Percentiles rank a stretch among this genome's conserved stretches.
phyloP scores from a whole-genome alignment of 2,329 filamentous ascomycete species.

The Teratosphaeria destructans region DNA sequence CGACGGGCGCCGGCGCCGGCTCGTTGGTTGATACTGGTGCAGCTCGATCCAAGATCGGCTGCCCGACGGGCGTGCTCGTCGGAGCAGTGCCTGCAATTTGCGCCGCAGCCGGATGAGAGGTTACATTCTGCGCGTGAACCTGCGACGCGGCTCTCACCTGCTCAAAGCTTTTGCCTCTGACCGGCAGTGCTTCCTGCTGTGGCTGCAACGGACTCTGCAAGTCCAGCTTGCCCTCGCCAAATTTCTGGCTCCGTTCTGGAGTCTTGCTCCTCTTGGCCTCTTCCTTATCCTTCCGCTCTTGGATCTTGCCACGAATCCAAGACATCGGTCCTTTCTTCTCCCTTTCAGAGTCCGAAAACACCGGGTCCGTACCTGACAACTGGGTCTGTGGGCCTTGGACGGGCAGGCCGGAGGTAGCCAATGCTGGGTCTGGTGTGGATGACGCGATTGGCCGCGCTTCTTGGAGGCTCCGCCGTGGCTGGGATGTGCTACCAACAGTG shows the following conservation, averaged over 20 bases:
- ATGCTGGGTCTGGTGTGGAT: constrained; percentile 10
- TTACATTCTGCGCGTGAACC: not conserved
- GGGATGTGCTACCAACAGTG: constrained; percentile 21
- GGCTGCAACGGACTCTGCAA: constrained; percentile 3
- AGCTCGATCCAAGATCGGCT: constrained; percentile 5
- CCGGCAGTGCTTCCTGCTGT: constrained; percentile 9
- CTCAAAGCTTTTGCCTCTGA: constrained; percentile 7
- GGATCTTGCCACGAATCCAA: constrained; percentile 56
- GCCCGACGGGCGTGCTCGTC: not conserved
- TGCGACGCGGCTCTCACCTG: not conserved
- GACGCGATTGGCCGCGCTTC: constrained; percentile 14
- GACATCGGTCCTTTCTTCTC: constrained; percentile 53
- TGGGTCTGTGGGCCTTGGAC: constrained; percentile 8
- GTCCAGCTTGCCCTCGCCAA: constrained; percentile 18
- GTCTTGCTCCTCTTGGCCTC: constrained; percentile 36
- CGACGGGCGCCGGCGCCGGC: not conserved
- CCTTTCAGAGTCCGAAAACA: constrained; percentile 28
- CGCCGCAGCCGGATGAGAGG: not conserved
- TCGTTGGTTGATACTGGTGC: constrained; percentile 6
- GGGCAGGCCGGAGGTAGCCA: constrained; percentile 4
- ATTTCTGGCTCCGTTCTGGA: constrained; percentile 22
- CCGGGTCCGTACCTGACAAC: constrained; percentile 15
- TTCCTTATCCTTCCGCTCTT: constrained; percentile 46
- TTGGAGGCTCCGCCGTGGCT: constrained; percentile 22
- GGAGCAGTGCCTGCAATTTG: not conserved